These are phyloP conservation scores for Amoeboaphelidium protococcarum DNA, from an alignment of 371 early-diverging fungal species.

Conservation along the genomic window DNA sequence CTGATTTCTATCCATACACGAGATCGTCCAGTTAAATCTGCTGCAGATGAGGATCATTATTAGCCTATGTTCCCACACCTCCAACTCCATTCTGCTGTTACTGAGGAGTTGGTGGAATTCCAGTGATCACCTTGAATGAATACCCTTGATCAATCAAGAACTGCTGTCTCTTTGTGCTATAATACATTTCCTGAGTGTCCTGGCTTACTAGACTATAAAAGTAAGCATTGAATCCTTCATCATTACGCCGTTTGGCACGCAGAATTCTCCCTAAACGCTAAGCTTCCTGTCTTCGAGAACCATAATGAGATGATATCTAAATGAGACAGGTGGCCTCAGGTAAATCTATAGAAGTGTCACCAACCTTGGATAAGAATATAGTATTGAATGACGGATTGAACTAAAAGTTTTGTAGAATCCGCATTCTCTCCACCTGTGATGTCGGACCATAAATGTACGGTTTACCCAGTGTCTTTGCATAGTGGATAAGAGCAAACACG, in stretches of 20 bases:
- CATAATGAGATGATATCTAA: slow-evolving; percentile 96
- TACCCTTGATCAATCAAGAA: slow-evolving; percentile 99
- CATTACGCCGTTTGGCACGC: slow-evolving; percentile 74
- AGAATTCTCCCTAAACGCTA: slow-evolving; percentile 89
- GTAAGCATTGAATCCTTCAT: slow-evolving; percentile 86
- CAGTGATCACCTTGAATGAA: slow-evolving; percentile 72
- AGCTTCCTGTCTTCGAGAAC: slow-evolving; percentile 97
- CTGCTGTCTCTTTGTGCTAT: slow-evolving; percentile 92
- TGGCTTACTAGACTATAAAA: slow-evolving; percentile 93
- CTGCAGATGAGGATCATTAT: neutral
- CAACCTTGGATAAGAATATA: slow-evolving; percentile 95
- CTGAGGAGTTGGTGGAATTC: neutral
- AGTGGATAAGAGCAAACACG: slow-evolving; percentile 84
- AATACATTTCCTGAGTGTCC: slow-evolving; percentile 98
- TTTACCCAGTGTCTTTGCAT: slow-evolving; percentile 66
- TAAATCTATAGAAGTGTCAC: slow-evolving; percentile 98
- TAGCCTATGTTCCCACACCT: neutral
- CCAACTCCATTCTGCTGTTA: neutral
- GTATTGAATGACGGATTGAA: slow-evolving; percentile 81
- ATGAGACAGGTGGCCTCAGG: slow-evolving; percentile 99
- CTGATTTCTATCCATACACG: slow-evolving; percentile 39
- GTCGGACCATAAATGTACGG: slow-evolving; percentile 96
- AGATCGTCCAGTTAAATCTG: slow-evolving; percentile 37
- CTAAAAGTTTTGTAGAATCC: slow-evolving; percentile 84
- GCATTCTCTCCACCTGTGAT: slow-evolving; percentile 78